These are phyloP conservation scores for Dissoconium aciculare DNA, from an alignment of 2,329 filamentous ascomycete genomes.

Conservation along the genomic window DNA sequence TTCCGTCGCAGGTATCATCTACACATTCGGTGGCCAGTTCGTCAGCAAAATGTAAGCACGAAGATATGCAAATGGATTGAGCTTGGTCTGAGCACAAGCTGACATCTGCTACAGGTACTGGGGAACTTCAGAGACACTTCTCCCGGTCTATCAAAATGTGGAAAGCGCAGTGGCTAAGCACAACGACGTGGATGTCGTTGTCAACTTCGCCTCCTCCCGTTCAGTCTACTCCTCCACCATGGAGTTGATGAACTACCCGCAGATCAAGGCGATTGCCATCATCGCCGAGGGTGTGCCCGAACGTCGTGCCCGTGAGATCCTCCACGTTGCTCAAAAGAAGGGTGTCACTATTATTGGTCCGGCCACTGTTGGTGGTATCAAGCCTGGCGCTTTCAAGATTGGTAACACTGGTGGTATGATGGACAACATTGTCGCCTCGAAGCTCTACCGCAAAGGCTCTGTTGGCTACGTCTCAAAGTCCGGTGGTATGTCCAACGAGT, in stretches of 20 bases:
- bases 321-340: constrained; percentile 94
- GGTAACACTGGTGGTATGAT: constrained; percentile 99
- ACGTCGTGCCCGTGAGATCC: constrained; percentile 95
- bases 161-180: constrained; percentile 92
- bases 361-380: constrained; percentile 97
- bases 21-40: constrained; percentile 99
- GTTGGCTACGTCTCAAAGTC: constrained; percentile 99
- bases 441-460: constrained; percentile 98
- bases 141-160: constrained; percentile 93
- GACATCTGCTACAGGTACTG: constrained; percentile 52
- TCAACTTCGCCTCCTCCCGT: constrained; percentile 98
- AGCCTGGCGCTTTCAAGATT: constrained; percentile 98
- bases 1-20: constrained; percentile 97
- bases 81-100: too few species aligned
- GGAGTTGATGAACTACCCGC: constrained; percentile 93
- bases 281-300: constrained; percentile 99
- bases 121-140: constrained; percentile 96
- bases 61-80: too few species aligned
- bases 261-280: constrained; percentile 97
- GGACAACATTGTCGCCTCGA: constrained; percentile 99
- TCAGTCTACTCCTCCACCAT: constrained; percentile 97
- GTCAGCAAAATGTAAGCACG: constrained; percentile 91
- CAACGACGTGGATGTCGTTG: constrained; percentile 88
- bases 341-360: constrained; percentile 97
- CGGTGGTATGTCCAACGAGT: constrained; percentile 99